A percentile compares a stretch with the other conserved stretches of the same genome.
Evolutionary conservation across 164 flowering plant genomes (phyloP).

Genomic region (Dillenia suffruticosa): DNA sequence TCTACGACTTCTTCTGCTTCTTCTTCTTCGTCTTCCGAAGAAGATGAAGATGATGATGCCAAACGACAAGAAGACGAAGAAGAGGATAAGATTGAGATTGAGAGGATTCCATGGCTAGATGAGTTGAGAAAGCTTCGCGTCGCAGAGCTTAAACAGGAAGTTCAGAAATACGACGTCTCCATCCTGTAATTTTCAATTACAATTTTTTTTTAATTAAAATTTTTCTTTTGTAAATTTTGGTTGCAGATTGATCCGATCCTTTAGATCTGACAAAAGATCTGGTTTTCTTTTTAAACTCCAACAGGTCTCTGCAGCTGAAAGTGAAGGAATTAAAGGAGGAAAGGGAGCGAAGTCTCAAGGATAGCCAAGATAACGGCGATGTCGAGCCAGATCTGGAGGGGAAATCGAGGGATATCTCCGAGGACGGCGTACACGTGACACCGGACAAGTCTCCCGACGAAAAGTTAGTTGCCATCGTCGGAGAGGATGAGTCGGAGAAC

Average conservation of each 20-base stretch:
- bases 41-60: background rate
- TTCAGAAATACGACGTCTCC: slow-evolving; percentile 68
- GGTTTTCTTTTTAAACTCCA: background rate
- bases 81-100: slow-evolving; percentile 1
- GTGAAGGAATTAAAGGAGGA: slow-evolving; percentile 76
- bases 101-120: slow-evolving; percentile 60
- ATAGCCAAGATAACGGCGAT: slow-evolving; percentile 5
- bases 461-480: background rate
- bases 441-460: no score
- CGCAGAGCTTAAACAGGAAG: slow-evolving; percentile 67
- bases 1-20: background rate
- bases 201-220: background rate
- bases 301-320: slow-evolving; percentile 74
- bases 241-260: background rate
- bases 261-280: slow-evolving; percentile 11
- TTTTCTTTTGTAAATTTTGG: slow-evolving; percentile 1
- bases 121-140: slow-evolving; percentile 67
- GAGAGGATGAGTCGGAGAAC: slow-evolving; percentile 18
- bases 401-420: slow-evolving; percentile 8
- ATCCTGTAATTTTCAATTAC: slow-evolving; percentile 51
- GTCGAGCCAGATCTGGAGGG: slow-evolving; percentile 54
- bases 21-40: background rate
- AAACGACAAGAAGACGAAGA: background rate
- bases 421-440: slow-evolving; percentile 8
- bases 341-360: slow-evolving; percentile 32